Conservation (phyloP, 169 alveolate genomes). For the Hepatocystis sp. region DNA sequence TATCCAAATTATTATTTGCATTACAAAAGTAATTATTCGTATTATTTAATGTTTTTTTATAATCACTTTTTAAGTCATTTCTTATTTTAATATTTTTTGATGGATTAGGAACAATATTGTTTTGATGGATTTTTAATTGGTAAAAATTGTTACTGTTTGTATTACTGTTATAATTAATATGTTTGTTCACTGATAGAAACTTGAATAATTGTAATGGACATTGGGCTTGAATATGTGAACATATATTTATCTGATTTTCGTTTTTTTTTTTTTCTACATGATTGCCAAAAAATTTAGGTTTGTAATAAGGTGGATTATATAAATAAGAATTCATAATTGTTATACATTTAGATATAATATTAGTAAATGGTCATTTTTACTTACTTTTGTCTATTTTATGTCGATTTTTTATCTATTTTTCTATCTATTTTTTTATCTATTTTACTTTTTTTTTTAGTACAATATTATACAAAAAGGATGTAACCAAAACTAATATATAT, state of each 20-base stretch:
- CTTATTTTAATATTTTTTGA: not conserved
- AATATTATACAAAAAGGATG: too few species aligned
- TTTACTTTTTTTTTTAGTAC: too few species aligned
- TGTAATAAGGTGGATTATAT: slow-evolving; percentile 7
- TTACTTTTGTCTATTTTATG: too few species aligned
- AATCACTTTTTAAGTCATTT: not conserved
- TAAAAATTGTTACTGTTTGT: too few species aligned
- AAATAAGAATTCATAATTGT: slow-evolving; percentile 27
- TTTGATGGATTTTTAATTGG: slow-evolving; percentile 24
- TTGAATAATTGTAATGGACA: slow-evolving; percentile 6
- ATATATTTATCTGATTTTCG: slow-evolving; percentile 1
- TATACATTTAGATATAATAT: slow-evolving; percentile 11
- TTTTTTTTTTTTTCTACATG: slow-evolving; percentile 20
- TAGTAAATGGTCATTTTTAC: too few species aligned
- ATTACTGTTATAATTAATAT: slow-evolving; percentile 4
- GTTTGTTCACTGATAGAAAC: not conserved
- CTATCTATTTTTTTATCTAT: too few species aligned
- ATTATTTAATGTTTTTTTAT: slow-evolving; percentile 8
- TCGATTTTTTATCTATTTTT: too few species aligned
- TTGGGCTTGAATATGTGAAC: not conserved
- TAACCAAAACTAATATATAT: not conserved
- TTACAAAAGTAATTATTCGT: slow-evolving; percentile 3
- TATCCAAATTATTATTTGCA: slow-evolving; percentile 1
- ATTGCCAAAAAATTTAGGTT: slow-evolving; percentile 9
- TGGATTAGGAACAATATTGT: slow-evolving; percentile 17